Percentiles rank a stretch among this genome's conserved stretches.
phyloP scores from a whole-genome alignment of 495 filamentous ascomycete genomes.

The Penicillium cataractarum region DNA sequence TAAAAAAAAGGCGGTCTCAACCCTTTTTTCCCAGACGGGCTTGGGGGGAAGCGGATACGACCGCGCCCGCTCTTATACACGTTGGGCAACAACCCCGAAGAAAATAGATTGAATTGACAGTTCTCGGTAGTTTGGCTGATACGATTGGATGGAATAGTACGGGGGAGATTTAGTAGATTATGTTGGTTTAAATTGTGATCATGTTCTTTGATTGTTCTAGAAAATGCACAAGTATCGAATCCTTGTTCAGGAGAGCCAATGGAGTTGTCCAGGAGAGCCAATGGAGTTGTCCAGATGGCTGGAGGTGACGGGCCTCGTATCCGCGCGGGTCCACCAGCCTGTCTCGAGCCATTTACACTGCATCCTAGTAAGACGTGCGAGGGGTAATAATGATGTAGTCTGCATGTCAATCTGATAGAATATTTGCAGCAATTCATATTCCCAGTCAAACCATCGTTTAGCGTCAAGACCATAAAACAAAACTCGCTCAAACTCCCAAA shows the following conservation, averaged over 20 bases:
- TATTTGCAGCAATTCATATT: background rate
- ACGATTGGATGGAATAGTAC: background rate
- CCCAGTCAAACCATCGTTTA: background rate
- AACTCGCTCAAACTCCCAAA: background rate
- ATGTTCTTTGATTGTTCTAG: slow-evolving; percentile 6
- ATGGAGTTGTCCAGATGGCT: background rate
- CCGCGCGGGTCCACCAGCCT: background rate
- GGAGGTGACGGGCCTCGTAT: background rate
- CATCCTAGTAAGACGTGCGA: background rate
- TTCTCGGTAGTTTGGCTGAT: background rate
- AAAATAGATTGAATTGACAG: background rate
- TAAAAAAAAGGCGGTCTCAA: slow-evolving; percentile 31
- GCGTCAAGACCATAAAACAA: background rate
- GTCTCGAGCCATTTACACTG: background rate
- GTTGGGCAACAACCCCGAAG: slow-evolving; percentile 5
- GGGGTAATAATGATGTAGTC: background rate
- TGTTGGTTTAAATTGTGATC: background rate
- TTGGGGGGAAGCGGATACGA: slow-evolving; percentile 18
- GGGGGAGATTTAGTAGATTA: background rate
- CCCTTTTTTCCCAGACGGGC: slow-evolving; percentile 13
- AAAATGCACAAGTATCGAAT: background rate
- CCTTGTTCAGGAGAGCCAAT: background rate
- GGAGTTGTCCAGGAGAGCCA: background rate
- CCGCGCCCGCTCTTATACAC: slow-evolving; percentile 3
- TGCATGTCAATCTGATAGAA: background rate